Conservation (phyloP, 192 early-diverging fungal species). For the Phlyctochytrium bullatum region DNA sequence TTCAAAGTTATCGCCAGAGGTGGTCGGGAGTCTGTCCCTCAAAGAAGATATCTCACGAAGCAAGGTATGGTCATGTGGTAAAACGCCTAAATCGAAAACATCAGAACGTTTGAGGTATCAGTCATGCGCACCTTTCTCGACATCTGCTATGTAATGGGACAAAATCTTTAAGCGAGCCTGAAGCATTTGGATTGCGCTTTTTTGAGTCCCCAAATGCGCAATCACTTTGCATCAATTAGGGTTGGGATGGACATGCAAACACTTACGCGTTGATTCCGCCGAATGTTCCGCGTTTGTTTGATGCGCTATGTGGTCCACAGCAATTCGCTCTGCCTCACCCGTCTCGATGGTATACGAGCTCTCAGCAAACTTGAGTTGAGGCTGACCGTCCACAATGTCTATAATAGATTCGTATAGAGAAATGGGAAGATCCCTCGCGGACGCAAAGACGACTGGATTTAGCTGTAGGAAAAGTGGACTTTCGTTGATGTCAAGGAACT, state of each 20-base stretch:
- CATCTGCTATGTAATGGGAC: conserved; percentile 68
- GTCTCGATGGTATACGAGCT: conserved; percentile 76
- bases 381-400: conserved; percentile 55
- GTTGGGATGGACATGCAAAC: neutral
- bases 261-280: conserved; percentile 55
- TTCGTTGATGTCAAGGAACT: conserved; percentile 76
- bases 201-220: conserved; percentile 66
- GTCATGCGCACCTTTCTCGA: conserved; percentile 54
- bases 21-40: conserved; percentile 68
- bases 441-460: conserved; percentile 37
- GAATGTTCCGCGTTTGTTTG: conserved; percentile 53
- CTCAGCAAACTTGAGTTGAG: conserved; percentile 63
- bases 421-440: conserved; percentile 68
- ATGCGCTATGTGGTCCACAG: conserved; percentile 82
- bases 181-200: conserved; percentile 82
- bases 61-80: conserved; percentile 70
- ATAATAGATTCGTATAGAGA: conserved; percentile 75
- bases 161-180: conserved; percentile 67
- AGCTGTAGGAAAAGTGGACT: conserved; percentile 73
- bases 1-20: conserved; percentile 63
- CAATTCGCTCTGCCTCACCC: conserved; percentile 82
- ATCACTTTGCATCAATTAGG: conserved; percentile 48
- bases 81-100: conserved; percentile 33
- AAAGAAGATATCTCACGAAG: conserved; percentile 75
- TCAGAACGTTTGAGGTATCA: neutral